Evolutionary conservation across 495 filamentous ascomycete species (phyloP).

Genomic region (Lophiostoma macrostomum): DNA sequence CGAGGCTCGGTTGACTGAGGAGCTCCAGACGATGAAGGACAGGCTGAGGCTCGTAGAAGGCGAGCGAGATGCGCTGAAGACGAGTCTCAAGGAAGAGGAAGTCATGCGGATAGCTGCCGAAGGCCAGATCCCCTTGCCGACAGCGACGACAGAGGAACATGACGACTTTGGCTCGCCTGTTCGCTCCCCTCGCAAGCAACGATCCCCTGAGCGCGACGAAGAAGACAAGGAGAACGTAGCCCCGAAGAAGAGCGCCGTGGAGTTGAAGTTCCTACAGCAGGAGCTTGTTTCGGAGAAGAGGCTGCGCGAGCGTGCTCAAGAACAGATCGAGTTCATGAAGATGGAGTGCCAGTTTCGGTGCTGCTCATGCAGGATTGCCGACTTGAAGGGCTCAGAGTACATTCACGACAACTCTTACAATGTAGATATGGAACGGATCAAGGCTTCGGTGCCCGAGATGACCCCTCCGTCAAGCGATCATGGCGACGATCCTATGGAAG

Average conservation of each 20-base stretch:
- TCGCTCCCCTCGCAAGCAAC: conserved; percentile 38
- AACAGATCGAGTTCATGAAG: conserved; percentile 75
- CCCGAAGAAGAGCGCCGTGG: conserved; percentile 30
- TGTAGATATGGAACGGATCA: conserved; percentile 36
- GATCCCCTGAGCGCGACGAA: conserved; percentile 18
- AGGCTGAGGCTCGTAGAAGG: conserved; percentile 51
- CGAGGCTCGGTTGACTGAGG: conserved; percentile 71
- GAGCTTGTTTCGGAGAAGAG: conserved; percentile 64
- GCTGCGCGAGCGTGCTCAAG: conserved; percentile 63
- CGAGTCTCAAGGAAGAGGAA: conserved; percentile 57
- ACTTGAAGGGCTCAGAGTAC: conserved; percentile 49
- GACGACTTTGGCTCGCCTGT: conserved; percentile 38
- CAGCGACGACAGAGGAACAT: conserved; percentile 37
- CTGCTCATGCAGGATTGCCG: conserved; percentile 62
- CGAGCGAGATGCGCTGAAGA: conserved; percentile 65
- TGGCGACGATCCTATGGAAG: conserved; percentile 21
- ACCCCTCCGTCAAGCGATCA: conserved; percentile 29
- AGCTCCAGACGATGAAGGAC: conserved; percentile 38
- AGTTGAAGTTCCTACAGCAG: conserved; percentile 57
- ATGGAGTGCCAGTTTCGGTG: conserved; percentile 73
- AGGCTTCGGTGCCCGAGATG: conserved; percentile 27
- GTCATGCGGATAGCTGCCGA: conserved; percentile 62
- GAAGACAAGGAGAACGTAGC: conserved; percentile 45
- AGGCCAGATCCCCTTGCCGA: conserved; percentile 58
- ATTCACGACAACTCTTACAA: conserved; percentile 46